Evolutionary conservation across 2,329 filamentous ascomycete species (phyloP), one percentile per base, ranked within the genome.

Genomic region (Penicillium sclerotiorum): DNA sequence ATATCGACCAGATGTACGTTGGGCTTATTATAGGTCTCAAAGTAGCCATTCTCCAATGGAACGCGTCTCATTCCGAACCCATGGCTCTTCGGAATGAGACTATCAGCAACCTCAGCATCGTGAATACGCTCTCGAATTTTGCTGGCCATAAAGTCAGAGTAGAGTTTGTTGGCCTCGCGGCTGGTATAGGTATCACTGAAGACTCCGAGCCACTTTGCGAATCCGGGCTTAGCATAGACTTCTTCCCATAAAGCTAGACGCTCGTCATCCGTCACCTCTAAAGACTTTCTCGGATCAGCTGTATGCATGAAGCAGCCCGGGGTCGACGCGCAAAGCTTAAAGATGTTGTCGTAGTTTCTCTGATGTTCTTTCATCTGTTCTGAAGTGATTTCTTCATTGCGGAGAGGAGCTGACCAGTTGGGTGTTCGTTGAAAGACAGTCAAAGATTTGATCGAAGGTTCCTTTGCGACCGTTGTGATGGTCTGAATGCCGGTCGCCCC

Each of bases 1-100:
- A 58, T 25, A 46, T 71, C 64, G 8, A 70, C 65, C 6, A 73
- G 53, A 6, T 65, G 42, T 5, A 73, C 67, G 37, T 71, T 68
- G 1, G 61, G 56, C 44, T 63, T 48, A 39, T 72, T 70, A 56
- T 63, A 71, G 7, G 64, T 58, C 33, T 71, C 68, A 43, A 63
- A 69, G 46, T 68, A 73, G 1, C 64, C 63, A 21, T 46, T 58
- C 37, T 61, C 58, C 1, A 59, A 39, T 7, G 55, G 53, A 4
- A 57, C 41, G n/a, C 60, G 43, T 11, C 53, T 40, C 1, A 53
- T 53, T 9, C 57, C 56, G 15, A 61, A 58, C 9, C 52, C 53
- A 15, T 61, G 58, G 5, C 23, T 42, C n/a, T 57, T 57, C 0
- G 60, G 58, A 17, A 58, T 59, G 4, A 62, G 39, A 30, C 39